Percentiles rank a stretch among this genome's conserved stretches.
These are phyloP conservation scores for Aspergillus clavatus DNA, from an alignment of 2,329 filamentous ascomycete genomes.

Conservation along the genomic window DNA sequence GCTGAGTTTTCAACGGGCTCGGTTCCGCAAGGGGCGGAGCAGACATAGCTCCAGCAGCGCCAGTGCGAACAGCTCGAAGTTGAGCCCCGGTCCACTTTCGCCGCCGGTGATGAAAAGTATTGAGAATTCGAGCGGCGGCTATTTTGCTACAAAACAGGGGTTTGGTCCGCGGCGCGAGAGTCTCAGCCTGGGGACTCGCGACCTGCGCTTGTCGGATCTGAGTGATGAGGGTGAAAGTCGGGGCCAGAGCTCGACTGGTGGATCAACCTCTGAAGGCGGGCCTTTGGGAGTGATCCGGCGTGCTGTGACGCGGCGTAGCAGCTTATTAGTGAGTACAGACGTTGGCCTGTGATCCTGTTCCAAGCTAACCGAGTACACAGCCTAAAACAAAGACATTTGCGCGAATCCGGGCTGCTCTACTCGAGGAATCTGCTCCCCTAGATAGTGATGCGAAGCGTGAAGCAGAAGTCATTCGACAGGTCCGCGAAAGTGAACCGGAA, in stretches of 20 bases:
- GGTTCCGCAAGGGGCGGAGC: slow-evolving; percentile 55
- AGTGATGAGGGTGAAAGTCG: slow-evolving; percentile 70
- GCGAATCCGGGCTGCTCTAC: slow-evolving; percentile 80
- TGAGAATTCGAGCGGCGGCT: slow-evolving; percentile 49
- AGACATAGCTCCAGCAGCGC: slow-evolving; percentile 65
- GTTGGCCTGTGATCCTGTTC: neutral
- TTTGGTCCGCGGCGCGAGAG: slow-evolving; percentile 69
- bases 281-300: slow-evolving; percentile 74
- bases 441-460: slow-evolving; percentile 87
- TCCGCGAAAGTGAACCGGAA: slow-evolving; percentile 79
- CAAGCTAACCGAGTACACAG: slow-evolving; percentile 41
- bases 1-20: slow-evolving; percentile 68
- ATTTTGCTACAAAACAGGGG: slow-evolving; percentile 50
- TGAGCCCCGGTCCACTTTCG: slow-evolving; percentile 67
- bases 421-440: slow-evolving; percentile 81
- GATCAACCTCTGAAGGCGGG: slow-evolving; percentile 44
- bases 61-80: slow-evolving; percentile 65
- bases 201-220: slow-evolving; percentile 72
- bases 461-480: slow-evolving; percentile 91
- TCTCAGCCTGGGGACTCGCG: slow-evolving; percentile 84
- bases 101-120: slow-evolving; percentile 61
- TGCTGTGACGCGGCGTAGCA: slow-evolving; percentile 79
- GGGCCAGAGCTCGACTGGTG: slow-evolving; percentile 31
- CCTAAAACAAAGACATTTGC: slow-evolving; percentile 97
- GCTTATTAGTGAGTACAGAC: slow-evolving; percentile 65